Percentiles rank a stretch among this genome's conserved stretches.
Evolutionary conservation across 805 yeast species (phyloP).

Genomic region (Wickerhamiella parazyma): DNA sequence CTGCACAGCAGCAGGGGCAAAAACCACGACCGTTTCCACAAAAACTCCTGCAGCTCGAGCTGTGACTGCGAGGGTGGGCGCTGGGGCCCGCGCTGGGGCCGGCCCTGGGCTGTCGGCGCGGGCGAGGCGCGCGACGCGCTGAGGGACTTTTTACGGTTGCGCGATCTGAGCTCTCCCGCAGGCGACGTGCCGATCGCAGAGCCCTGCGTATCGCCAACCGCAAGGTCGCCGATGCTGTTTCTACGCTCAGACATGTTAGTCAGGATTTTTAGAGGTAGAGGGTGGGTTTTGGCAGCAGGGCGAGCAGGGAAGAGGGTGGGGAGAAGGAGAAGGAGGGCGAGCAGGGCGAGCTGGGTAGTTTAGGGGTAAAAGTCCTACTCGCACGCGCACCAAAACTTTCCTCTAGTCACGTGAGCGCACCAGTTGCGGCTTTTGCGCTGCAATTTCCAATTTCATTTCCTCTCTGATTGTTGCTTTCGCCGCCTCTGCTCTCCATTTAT

Average conservation of each 20-base stretch:
- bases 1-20: conserved; percentile 16
- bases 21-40: conserved; percentile 15
- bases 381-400: no score
- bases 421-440: no score
- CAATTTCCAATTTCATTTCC: no score
- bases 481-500: no score
- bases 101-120: not conserved
- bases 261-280: no score
- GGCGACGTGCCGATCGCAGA: conserved; percentile 15
- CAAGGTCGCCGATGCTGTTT: conserved; percentile 17
- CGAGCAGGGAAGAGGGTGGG: no score
- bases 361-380: no score
- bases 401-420: no score
- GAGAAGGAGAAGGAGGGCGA: no score
- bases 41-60: conserved; percentile 3
- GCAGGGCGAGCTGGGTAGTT: no score
- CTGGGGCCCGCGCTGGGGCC: not conserved
- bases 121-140: not conserved
- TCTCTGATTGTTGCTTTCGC: no score
- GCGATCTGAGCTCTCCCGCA: conserved; percentile 14
- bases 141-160: conserved; percentile 9
- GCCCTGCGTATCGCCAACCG: conserved; percentile 22
- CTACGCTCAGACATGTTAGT: conserved; percentile 1
- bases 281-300: no score
- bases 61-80: not conserved